Percentiles rank a stretch among this genome's conserved stretches.
These are phyloP conservation scores for Cucumis melo DNA, from an alignment of 306 rosid genomes.

Conservation along the genomic window DNA sequence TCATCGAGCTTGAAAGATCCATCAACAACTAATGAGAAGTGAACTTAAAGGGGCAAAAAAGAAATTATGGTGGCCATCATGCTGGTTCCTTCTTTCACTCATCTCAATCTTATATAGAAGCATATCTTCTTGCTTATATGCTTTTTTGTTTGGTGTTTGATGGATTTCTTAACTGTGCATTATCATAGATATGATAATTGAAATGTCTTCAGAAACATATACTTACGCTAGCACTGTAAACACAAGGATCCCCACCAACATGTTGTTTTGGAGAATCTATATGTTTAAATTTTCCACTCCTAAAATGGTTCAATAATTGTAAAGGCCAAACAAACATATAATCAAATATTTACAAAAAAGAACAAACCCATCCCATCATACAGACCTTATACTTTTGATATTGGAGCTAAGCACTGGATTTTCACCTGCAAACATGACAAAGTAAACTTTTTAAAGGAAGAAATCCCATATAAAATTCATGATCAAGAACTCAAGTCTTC, in stretches of 20 bases:
- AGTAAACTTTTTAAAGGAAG: too few species aligned
- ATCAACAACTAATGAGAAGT: not conserved
- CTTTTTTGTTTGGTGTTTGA: not conserved
- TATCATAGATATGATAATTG: not conserved
- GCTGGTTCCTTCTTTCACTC: not conserved
- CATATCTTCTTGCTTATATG: not conserved
- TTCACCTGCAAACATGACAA: too few species aligned
- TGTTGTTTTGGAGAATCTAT: too few species aligned
- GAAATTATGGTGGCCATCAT: not conserved
- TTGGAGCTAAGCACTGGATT: too few species aligned
- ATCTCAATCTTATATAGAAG: not conserved
- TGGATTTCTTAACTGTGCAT: not conserved
- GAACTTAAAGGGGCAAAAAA: not conserved
- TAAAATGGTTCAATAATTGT: too few species aligned
- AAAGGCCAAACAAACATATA: too few species aligned
- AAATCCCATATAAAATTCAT: too few species aligned
- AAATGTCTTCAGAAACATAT: not conserved
- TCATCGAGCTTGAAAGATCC: not conserved
- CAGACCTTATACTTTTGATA: too few species aligned
- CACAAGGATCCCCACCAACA: conserved; percentile 68
- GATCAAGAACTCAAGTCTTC: too few species aligned
- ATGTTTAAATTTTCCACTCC: too few species aligned
- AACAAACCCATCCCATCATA: too few species aligned
- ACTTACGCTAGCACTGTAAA: conserved; percentile 96
- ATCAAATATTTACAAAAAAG: too few species aligned